Base-by-base conservation (phyloP, 768 basidiomycete species). In the Mycena olivaceomarginata region DNA sequence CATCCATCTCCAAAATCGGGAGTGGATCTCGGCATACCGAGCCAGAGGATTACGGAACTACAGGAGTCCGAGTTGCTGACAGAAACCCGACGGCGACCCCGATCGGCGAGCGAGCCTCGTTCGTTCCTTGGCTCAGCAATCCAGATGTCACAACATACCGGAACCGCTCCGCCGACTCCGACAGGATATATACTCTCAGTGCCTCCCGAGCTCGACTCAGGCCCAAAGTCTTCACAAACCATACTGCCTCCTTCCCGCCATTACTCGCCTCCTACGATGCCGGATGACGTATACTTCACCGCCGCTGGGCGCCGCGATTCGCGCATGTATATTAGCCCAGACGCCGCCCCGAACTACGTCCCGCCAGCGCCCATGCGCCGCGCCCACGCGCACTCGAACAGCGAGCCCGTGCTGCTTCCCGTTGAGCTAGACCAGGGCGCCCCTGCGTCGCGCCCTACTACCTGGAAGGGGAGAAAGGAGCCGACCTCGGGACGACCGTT, bases 61-160 rank as follows among this genome's bases (percentile, higher is more conserved):
- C 43, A 48, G 9, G 70, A 65, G 2, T 5, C 56, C n/a, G 68
- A 70, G 53, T 31, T 48, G 70, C 76, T 77, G 59, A 77, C 70
- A 39, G 67, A 72, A 22, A 18, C 41, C 25, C 60, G 62, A 60
- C 77, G 70, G 69, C 78, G 78, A 8, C 67, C 75, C 45, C 78
- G 78, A 75, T 76, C 78, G 2, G 69, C 66, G 41, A 79, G 78
- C 70, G 78, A 79, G 65, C 78, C 78, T 67, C 78, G 72, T 57
- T 79, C 72, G 65, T 77, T 77, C 69, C 72, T 74, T n/a, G 69
- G 59, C 59, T 67, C 67, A 20, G 16, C 41, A 25, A 41, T 60
- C n/a, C 18, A 53, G 8, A 13, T 37, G 51, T 25, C 51, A 20
- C 53, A 39, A 25, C 78, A 72, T 64, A 41, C 75, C 64, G 70